Conservation (phyloP, 1,284 basidiomycete genomes). For the Uromyces viciae-fabae region DNA sequence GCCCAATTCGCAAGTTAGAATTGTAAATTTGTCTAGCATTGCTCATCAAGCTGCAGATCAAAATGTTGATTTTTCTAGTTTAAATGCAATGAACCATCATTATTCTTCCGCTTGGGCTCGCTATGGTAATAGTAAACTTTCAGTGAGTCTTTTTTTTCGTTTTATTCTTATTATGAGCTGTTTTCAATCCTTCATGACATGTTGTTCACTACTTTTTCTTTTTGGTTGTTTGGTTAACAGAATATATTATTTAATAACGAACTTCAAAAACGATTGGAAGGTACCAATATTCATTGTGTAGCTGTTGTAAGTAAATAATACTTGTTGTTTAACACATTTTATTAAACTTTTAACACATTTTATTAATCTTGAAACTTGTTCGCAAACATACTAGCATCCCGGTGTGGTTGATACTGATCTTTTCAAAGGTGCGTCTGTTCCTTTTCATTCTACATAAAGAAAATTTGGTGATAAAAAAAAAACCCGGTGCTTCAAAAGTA, state of each 20-base stretch:
- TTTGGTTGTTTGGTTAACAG: too few relatives aligned
- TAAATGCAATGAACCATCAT: slow-evolving; percentile 22
- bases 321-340: too few relatives aligned
- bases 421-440: not conserved
- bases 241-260: slow-evolving; percentile 40
- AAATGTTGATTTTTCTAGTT: slow-evolving; percentile 11
- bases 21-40: slow-evolving; percentile 30
- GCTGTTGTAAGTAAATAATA: slow-evolving; percentile 38
- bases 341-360: too few relatives aligned
- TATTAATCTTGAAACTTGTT: too few relatives aligned
- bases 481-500: too few relatives aligned
- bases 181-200: not conserved
- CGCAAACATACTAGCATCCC: slow-evolving; percentile 36
- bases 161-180: not conserved
- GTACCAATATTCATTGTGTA: slow-evolving; percentile 35
- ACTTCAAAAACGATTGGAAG: slow-evolving; percentile 19
- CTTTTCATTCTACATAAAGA: too few relatives aligned
- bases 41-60: not conserved
- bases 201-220: not conserved
- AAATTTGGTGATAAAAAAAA: too few relatives aligned
- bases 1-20: not conserved
- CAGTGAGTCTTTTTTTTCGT: not conserved
- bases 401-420: slow-evolving; percentile 31
- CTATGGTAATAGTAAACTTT: slow-evolving; percentile 29
- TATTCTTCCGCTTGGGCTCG: slow-evolving; percentile 14